Evolutionary conservation across 1,139 yeast species (phyloP), one percentile per base, ranked within the genome.

Genomic region (Debaryomyces sp.): DNA sequence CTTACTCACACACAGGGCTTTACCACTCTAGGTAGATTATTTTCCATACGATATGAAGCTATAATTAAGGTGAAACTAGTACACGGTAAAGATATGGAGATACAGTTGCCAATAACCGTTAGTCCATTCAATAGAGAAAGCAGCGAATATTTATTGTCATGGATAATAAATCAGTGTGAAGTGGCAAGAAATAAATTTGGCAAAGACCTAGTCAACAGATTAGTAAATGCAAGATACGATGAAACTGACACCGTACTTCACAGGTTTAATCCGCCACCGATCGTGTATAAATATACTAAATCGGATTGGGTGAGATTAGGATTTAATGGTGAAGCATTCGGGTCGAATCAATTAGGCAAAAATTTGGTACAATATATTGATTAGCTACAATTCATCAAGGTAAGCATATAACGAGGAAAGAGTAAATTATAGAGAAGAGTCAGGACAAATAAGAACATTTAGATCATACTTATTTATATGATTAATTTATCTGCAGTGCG

Each of bases 131-230:
- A 84, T 62, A 67, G 75, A 47, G 58, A 49, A 18, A 74, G 70
- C 59, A 77, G 80, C 48, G 75, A 65, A 48, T 74, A 73, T 57
- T 62, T 77, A 42, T 67, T 73, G 55, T 73, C 63, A 60, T 82
- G 81, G 78, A 81, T 84, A n/a, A 60, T 74, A 54, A 70, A 71
- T 44, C 87, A 84, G 59, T 78, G 81, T 52, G 80, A 76, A 37
- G 52, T 66, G 26, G 80, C 85, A 2, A 59, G 65, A 23, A 56
- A 57, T 5, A 56, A 50, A 24, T 76, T 73, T 55, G 80, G 81
- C 17, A 63, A 62, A 18, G 69, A 67, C 8, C 46, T 63, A 24
- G 59, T 73, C 6, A 60, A 64, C 44, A 53, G 52, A 15, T 46
- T 71, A 35, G 65, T 59, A 5, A 51, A 49, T 5, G 51, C 60